Conservation (phyloP, 2,329 filamentous ascomycete genomes). For the Lachnellula hyalina region DNA sequence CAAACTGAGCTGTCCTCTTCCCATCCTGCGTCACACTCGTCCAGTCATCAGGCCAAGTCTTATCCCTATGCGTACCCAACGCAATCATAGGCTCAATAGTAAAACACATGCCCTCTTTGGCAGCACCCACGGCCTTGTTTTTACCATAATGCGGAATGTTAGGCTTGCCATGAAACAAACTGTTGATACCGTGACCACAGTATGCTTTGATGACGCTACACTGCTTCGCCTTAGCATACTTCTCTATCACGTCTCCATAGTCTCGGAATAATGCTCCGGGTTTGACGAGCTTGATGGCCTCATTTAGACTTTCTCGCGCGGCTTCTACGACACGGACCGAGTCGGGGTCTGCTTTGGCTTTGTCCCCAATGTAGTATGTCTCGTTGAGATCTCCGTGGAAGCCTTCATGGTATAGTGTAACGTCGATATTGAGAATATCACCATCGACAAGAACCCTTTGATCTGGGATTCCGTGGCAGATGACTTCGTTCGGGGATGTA, state of each 20-base stretch:
- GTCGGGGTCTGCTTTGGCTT: slow-evolving; percentile 76
- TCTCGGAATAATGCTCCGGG: slow-evolving; percentile 90
- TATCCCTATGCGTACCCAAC: slow-evolving; percentile 81
- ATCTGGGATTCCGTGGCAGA: slow-evolving; percentile 97
- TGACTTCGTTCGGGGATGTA: slow-evolving; percentile 93
- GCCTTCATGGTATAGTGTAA: slow-evolving; percentile 88
- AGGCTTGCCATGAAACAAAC: slow-evolving; percentile 85
- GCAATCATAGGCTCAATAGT: slow-evolving; percentile 99
- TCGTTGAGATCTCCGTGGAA: slow-evolving; percentile 98
- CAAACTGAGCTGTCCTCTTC: slow-evolving; percentile 86
- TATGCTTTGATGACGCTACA: slow-evolving; percentile 95
- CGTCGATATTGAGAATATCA: slow-evolving; percentile 95
- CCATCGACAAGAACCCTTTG: slow-evolving; percentile 81
- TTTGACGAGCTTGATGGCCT: slow-evolving; percentile 86
- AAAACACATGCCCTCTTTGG: slow-evolving; percentile 96
- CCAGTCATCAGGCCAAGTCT: slow-evolving; percentile 99
- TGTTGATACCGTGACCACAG: slow-evolving; percentile 93
- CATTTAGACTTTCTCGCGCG: slow-evolving; percentile 81
- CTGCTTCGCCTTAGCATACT: slow-evolving; percentile 76
- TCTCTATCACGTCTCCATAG: slow-evolving; percentile 92
- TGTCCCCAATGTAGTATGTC: slow-evolving; percentile 95
- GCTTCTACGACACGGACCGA: slow-evolving; percentile 87
- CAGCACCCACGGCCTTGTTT: slow-evolving; percentile 93
- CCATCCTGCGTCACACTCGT: slow-evolving; percentile 92
- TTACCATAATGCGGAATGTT: slow-evolving; percentile 97